Evolutionary conservation across 441 rosid species (phyloP).

Genomic region (Kokia cookei): DNA sequence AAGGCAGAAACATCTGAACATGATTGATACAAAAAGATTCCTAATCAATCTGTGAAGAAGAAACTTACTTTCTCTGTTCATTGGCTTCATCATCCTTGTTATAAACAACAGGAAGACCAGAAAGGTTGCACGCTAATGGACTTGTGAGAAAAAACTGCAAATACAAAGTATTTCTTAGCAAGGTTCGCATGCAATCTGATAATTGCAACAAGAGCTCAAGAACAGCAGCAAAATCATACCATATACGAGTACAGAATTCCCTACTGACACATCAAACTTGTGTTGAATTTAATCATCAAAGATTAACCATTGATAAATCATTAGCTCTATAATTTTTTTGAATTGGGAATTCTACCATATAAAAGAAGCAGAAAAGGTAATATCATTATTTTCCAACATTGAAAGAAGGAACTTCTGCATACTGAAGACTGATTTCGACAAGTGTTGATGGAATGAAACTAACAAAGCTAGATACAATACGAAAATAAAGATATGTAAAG

Average conservation of each 20-base stretch:
- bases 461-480: background rate
- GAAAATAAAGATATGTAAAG: background rate
- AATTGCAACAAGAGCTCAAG: background rate
- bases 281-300: background rate
- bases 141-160: slow-evolving; percentile 45
- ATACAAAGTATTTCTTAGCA: slow-evolving; percentile 5
- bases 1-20: background rate
- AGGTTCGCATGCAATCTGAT: background rate
- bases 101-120: slow-evolving; percentile 47
- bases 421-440: background rate
- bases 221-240: background rate
- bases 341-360: background rate
- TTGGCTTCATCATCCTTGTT: slow-evolving; percentile 37
- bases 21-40: background rate
- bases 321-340: background rate
- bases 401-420: background rate
- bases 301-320: background rate
- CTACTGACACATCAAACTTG: background rate
- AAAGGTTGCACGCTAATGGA: slow-evolving; percentile 57
- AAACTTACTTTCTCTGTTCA: slow-evolving; percentile 38
- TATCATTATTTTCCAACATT: background rate
- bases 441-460: background rate
- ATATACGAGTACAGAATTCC: background rate
- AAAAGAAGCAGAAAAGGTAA: background rate
- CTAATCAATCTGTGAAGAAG: background rate